Evolutionary conservation across 2,329 filamentous ascomycete species (phyloP), one percentile per base, ranked within the genome.

Genomic region (Malbranchea zuffiana): DNA sequence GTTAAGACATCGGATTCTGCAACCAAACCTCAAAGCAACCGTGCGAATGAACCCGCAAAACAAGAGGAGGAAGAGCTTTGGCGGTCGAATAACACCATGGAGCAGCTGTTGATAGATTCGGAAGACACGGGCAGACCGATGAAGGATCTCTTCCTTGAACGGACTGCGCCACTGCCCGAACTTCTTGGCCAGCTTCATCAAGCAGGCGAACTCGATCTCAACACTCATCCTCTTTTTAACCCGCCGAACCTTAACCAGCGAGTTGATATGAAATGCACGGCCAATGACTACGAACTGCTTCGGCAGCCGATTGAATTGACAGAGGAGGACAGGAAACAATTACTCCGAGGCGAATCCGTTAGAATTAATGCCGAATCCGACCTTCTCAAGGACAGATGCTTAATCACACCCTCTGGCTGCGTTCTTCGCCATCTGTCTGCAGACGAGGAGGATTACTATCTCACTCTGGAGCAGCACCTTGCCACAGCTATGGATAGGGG

Each of bases 361-460:
- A 57, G 57, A 17, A 46, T 65, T 24, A 56, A 60, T 10, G 43
- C 49, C 7, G 53, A 56, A 5, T 53, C 53, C 19, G 50, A 50
- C 20, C 46, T 53, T 26, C 47, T 65, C n/a, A 62, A 65, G 35
- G 51, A 57, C 18, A 55, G 60, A 23, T 62, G 60, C 35, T 47
- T 68, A 17, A 61, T 68, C 35, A 67, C 60, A 7, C 64, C 66
- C 8, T 54, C 57, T 16, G 65, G 65, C 2, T 60, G 56, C 36
- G 56, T 67, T 3, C 49, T 68, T 16, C 58, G 59, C 28, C 63
- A 67, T 44, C 47, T 69, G 8, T 59, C 59, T 3, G 44, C 51
- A 2, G 62, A 64, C n/a, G 65, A 68, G 46, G 63, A 65, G 41
- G 57, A 65, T 12, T 57, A 56, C 15, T 63, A 66, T 27, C 51